Base-by-base conservation (phyloP, 306 rosid species). In the Medicago truncatula region DNA sequence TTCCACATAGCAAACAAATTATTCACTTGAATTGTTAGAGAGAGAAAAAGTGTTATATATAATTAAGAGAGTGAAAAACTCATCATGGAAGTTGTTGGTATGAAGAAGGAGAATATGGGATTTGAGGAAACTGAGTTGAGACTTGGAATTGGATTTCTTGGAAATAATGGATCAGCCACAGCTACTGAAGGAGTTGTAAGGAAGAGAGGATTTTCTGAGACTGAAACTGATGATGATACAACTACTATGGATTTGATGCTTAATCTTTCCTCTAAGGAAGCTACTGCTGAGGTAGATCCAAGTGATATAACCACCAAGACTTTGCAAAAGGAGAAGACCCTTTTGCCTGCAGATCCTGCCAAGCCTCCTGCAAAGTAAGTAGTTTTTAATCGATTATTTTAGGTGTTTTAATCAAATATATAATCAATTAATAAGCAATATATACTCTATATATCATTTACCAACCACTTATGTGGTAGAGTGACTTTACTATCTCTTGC, bases 301-400 rank as follows among this genome's bases (percentile, higher is more conserved):
- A 39, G 4, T 70, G 80, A 74, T 67, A 73, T 73, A 12, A 53
- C 9, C 11, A 38, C 77, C 76, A 89, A 82, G 56, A 74, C 49
- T 64, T 72, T 76, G 71, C 75, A 50, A 59, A 88, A 81, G 76
- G 88, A 80, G 47, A 86, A 84, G 73, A 84, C 76, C 82, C 86
- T 86, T 59, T 88, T 81, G 11, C 44, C 87, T n/a, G 64, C 91
- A 62, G 91, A 91, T 88, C 92, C 93, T 1, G 86, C 92, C 17
- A 93, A 83, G 65, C 98, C 90, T 85, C 91, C 97, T 0, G 80
- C 93, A 82, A 94, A 91, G 98, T 93, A 88, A 74, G 82, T 77
- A 15, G 13, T 7, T 50, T 25, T 11, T 9, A 16, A 10, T 34
- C 1, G 6, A 28, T 1, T 31, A 3, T 4, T 31, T 25, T 25